These are phyloP conservation scores for Kitagawia praeruptora DNA, from an alignment of 129 eudicot species.

Conservation along the genomic window DNA sequence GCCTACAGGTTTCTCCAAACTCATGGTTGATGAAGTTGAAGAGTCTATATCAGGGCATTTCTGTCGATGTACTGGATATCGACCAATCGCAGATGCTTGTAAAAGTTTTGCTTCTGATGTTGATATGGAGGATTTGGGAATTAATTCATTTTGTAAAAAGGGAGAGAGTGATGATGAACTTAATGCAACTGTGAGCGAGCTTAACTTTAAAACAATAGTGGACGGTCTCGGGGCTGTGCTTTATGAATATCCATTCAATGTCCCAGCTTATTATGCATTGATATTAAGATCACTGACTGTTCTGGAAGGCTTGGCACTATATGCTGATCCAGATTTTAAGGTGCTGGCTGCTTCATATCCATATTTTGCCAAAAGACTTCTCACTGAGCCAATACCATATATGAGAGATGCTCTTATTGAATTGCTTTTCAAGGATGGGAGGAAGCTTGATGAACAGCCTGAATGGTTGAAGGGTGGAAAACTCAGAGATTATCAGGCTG, in stretches of 20 bases:
- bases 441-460: too few species aligned
- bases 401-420: slow-evolving; percentile 95
- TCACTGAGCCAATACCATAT: slow-evolving; percentile 90
- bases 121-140: slow-evolving; percentile 84
- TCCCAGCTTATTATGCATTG: slow-evolving; percentile 91
- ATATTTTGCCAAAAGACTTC: slow-evolving; percentile 94
- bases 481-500: too few species aligned
- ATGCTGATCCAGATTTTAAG: slow-evolving; percentile 93
- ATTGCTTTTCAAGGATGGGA: slow-evolving; percentile 90
- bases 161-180: slow-evolving; percentile 60
- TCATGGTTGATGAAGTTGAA: slow-evolving; percentile 69
- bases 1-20: slow-evolving; percentile 58
- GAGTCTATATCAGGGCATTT: slow-evolving; percentile 72
- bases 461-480: too few species aligned
- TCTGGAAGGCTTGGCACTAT: slow-evolving; percentile 90
- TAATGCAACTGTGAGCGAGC: slow-evolving; percentile 85
- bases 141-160: slow-evolving; percentile 71
- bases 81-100: slow-evolving; percentile 91
- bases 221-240: slow-evolving; percentile 91
- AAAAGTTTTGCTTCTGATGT: slow-evolving; percentile 80
- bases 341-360: too few species aligned
- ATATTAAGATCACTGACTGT: slow-evolving; percentile 93
- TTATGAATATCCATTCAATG: slow-evolving; percentile 81
- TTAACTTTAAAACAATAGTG: slow-evolving; percentile 86
- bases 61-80: slow-evolving; percentile 94